Evolutionary conservation across 805 yeast genomes (phyloP), one percentile per base, ranked within the genome.

Genomic region (Saccharomycopsis javanensis): DNA sequence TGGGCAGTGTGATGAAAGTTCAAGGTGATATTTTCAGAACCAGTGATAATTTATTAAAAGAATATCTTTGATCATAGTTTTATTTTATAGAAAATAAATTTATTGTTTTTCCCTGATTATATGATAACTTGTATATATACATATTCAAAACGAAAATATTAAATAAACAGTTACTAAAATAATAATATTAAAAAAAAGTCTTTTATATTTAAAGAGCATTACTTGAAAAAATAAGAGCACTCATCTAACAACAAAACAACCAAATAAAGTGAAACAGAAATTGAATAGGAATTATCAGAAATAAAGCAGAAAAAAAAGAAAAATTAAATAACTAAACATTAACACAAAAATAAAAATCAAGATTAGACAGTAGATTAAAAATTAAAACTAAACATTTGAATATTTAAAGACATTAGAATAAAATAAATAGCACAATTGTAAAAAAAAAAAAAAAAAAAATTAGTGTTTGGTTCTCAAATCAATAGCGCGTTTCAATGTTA

Each of bases 11-110:
- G 31, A 69, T 69, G 71, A 65, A 66, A 45, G 50, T 57, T 33
- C 68, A 68, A 55, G 72, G 72, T 62, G 72, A 69, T 56, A 66
- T 69, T 51, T 69, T 64, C 59, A 67, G 72, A 66, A 18, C 57
- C 11, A 38, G 48, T 18, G 60, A 61, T 31, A 50, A 51, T 11
- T 51, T 37, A 6, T 55, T 60, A 50, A 52, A 57, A 35, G 46
- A 48, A 10, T 42, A 50, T 28, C 37, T 50, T 16, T 31, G 28
- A 5, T 27, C 5, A 13, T 28, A 15, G 10, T 2, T 15, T 8
- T 20, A 42, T 8, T 20, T 7, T 20, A 11, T 20, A n/a, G 27
- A 42, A 35, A n/a, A n/a, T n/a, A n/a, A n/a, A n/a, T n/a, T n/a
- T n/a, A n/a, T n/a, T n/a, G n/a, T n/a, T n/a, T n/a, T n/a, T n/a